phyloP scores from a whole-genome alignment of 345 rosid genomes.

The Isatis tinctoria region DNA sequence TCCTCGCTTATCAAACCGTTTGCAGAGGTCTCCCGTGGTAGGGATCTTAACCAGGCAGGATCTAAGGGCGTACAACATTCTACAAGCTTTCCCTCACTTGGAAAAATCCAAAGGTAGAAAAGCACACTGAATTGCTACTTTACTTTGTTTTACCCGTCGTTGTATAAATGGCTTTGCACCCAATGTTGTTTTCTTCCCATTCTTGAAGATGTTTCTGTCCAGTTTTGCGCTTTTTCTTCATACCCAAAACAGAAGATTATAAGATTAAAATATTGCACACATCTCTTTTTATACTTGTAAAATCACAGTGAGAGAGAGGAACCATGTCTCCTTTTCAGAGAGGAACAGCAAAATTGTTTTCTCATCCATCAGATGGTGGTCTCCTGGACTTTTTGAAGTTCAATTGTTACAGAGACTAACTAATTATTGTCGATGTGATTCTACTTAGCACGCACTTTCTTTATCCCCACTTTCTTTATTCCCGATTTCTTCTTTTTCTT shows the following conservation, averaged over 20 bases:
- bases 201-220: slow-evolving; percentile 24
- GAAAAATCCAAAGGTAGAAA: slow-evolving; percentile 41
- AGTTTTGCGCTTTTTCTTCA: slow-evolving; percentile 40
- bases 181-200: slow-evolving; percentile 11
- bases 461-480: slow-evolving; percentile 50
- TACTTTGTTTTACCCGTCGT: slow-evolving; percentile 13
- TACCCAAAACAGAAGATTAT: slow-evolving; percentile 13
- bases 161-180: slow-evolving; percentile 20
- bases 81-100: slow-evolving; percentile 67
- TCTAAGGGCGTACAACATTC: slow-evolving; percentile 62
- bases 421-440: slow-evolving; percentile 1
- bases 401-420: slow-evolving; percentile 9
- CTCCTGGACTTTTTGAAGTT: slow-evolving; percentile 8
- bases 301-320: neutral
- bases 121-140: slow-evolving; percentile 23
- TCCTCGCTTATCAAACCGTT: neutral
- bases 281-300: slow-evolving; percentile 8
- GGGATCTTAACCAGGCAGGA: slow-evolving; percentile 91
- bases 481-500: slow-evolving; percentile 63
- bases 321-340: too few species aligned
- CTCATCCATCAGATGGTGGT: slow-evolving; percentile 3
- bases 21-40: slow-evolving; percentile 60
- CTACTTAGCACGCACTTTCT: slow-evolving; percentile 35
- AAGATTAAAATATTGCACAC: slow-evolving; percentile 1
- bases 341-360: slow-evolving; percentile 27